Evolutionary conservation across 1,139 yeast genomes (phyloP), one percentile per base, ranked within the genome.

Genomic region (Taphrina wiesneri): DNA sequence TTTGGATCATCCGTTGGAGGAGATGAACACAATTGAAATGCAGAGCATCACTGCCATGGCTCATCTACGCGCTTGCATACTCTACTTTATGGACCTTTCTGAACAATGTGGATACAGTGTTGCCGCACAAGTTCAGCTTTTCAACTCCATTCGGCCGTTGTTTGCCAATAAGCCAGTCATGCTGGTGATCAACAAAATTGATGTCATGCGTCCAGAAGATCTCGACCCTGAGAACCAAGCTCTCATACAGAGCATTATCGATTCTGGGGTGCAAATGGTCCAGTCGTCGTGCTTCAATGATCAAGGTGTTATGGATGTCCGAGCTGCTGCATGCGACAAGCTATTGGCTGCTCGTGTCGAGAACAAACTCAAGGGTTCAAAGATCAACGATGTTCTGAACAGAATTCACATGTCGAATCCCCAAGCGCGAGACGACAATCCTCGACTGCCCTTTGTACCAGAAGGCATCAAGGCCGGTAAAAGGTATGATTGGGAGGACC

Each of bases 11-110:
- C 99, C 99, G 69, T 91, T 98, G 57, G 99, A 93, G 78, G 98
- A 93, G 77, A 95, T 93, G 99, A 95, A 92, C 81, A 93, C 95
- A 79, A 95, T 93, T 77, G 99, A 93, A 82, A 93, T 93, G 99
- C 99, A 93, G 81, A 88, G 96, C 67, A 92, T 93, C 75, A 93
- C 95, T 75, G 99, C 99, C 69, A 90, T 93, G 82, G 99, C 99
- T 46, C 99, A 93, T 79, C 85, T 93, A 77, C 85, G 99, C 76
- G 91, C 98, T 26, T 90, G 97, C 78, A 96, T 93, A 57, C 80
- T 95, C 74, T 93, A 95, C 80, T 93, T 93, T 75, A 93, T 93
- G 99, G 99, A 93, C 82, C 83, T 93, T 72, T 88, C 96, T 45
- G 99, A 95, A 81, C 98, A 92, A 82, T 93, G 99, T 85, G 99